Conservation (phyloP, 305 asterid species). For the Rubia tinctorum region DNA sequence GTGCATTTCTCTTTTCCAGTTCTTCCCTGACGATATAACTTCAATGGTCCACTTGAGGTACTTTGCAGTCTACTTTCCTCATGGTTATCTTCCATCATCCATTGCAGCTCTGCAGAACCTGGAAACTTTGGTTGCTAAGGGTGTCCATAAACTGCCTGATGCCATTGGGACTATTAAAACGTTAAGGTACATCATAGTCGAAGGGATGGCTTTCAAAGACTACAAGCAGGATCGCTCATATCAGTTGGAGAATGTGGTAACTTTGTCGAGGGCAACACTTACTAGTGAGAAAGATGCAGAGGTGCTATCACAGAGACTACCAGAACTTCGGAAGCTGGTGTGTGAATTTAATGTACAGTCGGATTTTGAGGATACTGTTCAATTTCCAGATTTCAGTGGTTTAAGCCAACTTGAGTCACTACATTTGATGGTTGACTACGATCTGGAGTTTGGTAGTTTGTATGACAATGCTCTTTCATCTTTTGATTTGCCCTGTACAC, state of each 20-base stretch:
- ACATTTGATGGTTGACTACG: neutral
- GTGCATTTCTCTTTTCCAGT: neutral
- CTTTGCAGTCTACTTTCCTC: neutral
- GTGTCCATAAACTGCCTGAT: neutral
- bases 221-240: neutral
- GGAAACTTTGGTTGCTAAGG: neutral
- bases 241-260: neutral
- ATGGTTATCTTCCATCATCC: slow-evolving; percentile 8
- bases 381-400: neutral
- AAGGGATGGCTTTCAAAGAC: neutral
- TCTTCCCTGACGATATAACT: neutral
- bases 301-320: slow-evolving; percentile 9
- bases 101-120: neutral
- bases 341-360: neutral
- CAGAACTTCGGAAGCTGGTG: neutral
- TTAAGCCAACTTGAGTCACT: slow-evolving; percentile 15
- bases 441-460: neutral
- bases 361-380: no score
- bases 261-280: slow-evolving; percentile 8
- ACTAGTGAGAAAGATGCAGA: neutral
- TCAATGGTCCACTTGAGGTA: slow-evolving; percentile 7
- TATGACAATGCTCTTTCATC: neutral
- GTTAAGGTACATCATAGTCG: slow-evolving; percentile 13
- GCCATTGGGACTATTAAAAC: slow-evolving; percentile 10
- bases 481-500: slow-evolving; percentile 8